Conservation (phyloP, 2,329 filamentous ascomycete genomes). For the Exophiala xenobiotica region DNA sequence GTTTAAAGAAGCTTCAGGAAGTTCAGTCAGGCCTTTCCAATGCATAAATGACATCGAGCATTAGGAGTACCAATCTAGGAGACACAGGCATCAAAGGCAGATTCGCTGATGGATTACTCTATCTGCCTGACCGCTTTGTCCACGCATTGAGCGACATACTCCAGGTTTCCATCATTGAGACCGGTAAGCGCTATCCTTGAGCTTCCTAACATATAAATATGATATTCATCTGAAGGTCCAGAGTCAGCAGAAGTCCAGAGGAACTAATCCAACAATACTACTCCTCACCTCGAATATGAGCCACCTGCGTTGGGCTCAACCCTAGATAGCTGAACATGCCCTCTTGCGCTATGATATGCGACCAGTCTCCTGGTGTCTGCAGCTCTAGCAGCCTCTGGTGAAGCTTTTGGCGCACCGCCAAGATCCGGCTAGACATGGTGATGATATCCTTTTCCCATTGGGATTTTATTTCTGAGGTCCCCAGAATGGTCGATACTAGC, state of each 20-base stretch:
- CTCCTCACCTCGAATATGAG: not conserved
- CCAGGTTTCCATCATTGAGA: constrained; percentile 43
- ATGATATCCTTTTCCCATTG: constrained; percentile 38
- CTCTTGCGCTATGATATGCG: constrained; percentile 34
- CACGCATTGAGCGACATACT: constrained; percentile 39
- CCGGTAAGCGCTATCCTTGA: constrained; percentile 39
- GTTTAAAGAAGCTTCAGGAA: too few species aligned
- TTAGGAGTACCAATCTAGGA: too few species aligned
- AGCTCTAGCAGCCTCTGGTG: constrained; percentile 1
- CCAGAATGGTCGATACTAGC: constrained; percentile 34
- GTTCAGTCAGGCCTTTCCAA: too few species aligned
- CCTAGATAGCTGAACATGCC: constrained; percentile 44
- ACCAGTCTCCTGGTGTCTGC: constrained; percentile 35
- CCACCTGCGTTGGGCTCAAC: constrained; percentile 35
- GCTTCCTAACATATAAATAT: constrained; percentile 45
- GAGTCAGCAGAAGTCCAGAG: not conserved
- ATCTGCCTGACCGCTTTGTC: too few species aligned
- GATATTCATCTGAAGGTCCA: constrained; percentile 35
- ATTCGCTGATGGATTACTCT: too few species aligned
- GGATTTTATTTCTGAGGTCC: constrained; percentile 25
- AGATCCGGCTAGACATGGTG: constrained; percentile 37
- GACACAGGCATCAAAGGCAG: too few species aligned
- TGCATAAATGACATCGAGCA: too few species aligned
- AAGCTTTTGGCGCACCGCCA: constrained; percentile 29
- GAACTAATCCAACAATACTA: not conserved